Conservation (phyloP, 176 grass and related monocot genomes). For the Oryza longistaminata region DNA sequence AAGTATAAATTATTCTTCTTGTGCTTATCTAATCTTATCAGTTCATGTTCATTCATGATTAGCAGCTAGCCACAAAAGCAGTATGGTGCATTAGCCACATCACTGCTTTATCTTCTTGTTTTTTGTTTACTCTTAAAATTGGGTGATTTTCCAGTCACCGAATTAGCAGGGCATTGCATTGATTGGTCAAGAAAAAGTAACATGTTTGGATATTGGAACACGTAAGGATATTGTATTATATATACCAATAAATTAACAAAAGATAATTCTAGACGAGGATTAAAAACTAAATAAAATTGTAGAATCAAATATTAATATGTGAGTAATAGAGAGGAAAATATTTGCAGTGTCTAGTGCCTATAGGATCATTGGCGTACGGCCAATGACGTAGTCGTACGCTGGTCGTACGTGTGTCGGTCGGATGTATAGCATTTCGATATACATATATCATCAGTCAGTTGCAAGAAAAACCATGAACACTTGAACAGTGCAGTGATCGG, state of each 20-base stretch:
- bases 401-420: too few species aligned
- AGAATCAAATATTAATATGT: background rate
- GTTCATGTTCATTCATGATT: background rate
- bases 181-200: background rate
- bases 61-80: background rate
- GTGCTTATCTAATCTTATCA: background rate
- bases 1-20: background rate
- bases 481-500: background rate
- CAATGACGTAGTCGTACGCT: too few species aligned
- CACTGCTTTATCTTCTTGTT: background rate
- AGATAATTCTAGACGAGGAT: background rate
- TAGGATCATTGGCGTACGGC: too few species aligned
- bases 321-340: background rate
- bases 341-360: background rate
- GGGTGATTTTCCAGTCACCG: too few species aligned
- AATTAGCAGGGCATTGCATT: background rate
- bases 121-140: background rate
- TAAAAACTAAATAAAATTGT: background rate
- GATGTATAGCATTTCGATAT: too few species aligned
- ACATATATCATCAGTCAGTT: background rate
- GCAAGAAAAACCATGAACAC: background rate
- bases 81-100: background rate
- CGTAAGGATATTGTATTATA: background rate
- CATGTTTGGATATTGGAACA: conserved; percentile 4
- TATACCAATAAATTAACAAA: conserved; percentile 1